Evolutionary conservation across 768 basidiomycete genomes (phyloP).

Genomic region (Serendipita sp.): DNA sequence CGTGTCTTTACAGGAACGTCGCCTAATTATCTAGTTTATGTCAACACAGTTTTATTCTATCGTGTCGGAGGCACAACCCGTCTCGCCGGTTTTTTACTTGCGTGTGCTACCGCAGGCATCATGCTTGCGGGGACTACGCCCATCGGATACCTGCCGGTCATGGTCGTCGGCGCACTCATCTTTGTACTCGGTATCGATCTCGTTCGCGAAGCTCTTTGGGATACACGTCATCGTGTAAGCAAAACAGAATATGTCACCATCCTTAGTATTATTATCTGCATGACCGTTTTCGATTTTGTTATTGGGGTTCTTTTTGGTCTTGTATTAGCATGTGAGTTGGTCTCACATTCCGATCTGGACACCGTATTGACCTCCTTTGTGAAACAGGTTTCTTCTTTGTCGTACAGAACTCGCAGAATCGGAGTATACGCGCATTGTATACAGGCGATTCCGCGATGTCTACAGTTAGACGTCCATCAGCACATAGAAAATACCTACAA

Average conservation of each 20-base stretch:
- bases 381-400: constrained; percentile 79
- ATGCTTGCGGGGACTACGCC: constrained; percentile 74
- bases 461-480: constrained; percentile 75
- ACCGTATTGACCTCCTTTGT: neutral
- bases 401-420: constrained; percentile 76
- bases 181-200: constrained; percentile 90
- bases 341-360: neutral
- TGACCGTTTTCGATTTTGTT: constrained; percentile 92
- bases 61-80: constrained; percentile 31
- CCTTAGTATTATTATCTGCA: constrained; percentile 70
- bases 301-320: constrained; percentile 87
- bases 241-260: constrained; percentile 70
- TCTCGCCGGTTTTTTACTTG: constrained; percentile 72
- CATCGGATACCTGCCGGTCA: constrained; percentile 82
- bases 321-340: constrained; percentile 61
- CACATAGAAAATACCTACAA: constrained; percentile 80
- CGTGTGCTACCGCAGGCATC: constrained; percentile 49
- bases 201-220: constrained; percentile 86
- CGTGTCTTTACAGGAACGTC: constrained; percentile 19
- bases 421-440: constrained; percentile 70
- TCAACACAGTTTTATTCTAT: constrained; percentile 37
- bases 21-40: constrained; percentile 77
- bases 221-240: constrained; percentile 78
- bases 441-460: constrained; percentile 76
- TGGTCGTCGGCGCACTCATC: constrained; percentile 82